Evolutionary conservation across 129 eudicot genomes (phyloP).

Genomic region (Scalesia atractyloides): DNA sequence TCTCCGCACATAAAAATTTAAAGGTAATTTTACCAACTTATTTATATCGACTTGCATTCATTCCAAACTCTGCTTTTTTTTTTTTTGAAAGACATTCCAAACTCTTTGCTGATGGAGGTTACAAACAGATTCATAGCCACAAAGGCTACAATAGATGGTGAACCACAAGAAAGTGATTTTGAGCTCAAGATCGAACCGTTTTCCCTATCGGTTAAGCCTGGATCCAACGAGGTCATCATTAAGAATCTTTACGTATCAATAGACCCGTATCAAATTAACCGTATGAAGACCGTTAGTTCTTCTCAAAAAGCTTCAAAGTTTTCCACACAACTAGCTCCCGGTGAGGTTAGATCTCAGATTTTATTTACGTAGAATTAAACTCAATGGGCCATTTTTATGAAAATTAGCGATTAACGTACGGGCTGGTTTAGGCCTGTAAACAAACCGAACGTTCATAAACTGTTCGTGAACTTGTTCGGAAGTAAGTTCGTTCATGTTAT

Average conservation of each 20-base stretch:
- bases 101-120: slow-evolving; percentile 33
- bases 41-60: too few species aligned
- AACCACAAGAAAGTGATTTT: slow-evolving; percentile 61
- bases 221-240: slow-evolving; percentile 47
- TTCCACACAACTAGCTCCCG: slow-evolving; percentile 40
- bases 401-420: too few species aligned
- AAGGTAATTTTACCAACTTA: too few species aligned
- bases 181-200: slow-evolving; percentile 47
- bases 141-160: slow-evolving; percentile 46
- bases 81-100: too few species aligned
- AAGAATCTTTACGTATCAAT: slow-evolving; percentile 68
- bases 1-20: too few species aligned
- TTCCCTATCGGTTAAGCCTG: slow-evolving; percentile 33
- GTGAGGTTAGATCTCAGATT: slow-evolving; percentile 43
- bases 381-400: too few species aligned
- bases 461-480: too few species aligned
- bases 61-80: too few species aligned
- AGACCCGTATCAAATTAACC: slow-evolving; percentile 76
- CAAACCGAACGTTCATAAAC: too few species aligned
- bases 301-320: slow-evolving; percentile 47
- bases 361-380: too few species aligned
- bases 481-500: too few species aligned
- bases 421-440: too few species aligned
- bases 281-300: slow-evolving; percentile 68
- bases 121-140: slow-evolving; percentile 48